Percentiles rank a stretch among this genome's conserved stretches.
Evolutionary conservation across 371 early-diverging fungal species (phyloP).

Genomic region (Circinella umbellata): DNA sequence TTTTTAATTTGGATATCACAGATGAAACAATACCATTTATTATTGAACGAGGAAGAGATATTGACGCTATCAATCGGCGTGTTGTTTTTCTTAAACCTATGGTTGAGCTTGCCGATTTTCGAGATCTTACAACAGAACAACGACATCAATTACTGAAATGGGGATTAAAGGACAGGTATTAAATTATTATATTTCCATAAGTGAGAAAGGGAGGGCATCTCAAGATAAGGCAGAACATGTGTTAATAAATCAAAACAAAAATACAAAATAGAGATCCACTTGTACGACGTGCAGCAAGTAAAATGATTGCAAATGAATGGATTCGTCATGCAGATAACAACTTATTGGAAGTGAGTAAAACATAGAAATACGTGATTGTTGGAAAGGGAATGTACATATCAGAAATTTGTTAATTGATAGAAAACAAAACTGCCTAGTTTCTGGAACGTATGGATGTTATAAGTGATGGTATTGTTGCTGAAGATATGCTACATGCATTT

Average conservation of each 20-base stretch:
- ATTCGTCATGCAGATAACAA: slow-evolving; percentile 76
- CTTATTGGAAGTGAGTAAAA: slow-evolving; percentile 53
- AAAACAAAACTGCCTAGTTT: slow-evolving; percentile 36
- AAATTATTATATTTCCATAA: neutral
- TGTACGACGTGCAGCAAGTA: slow-evolving; percentile 76
- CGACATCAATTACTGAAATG: slow-evolving; percentile 73
- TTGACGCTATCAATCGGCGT: slow-evolving; percentile 69
- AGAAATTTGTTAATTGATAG: too few relatives aligned
- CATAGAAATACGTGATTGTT: too few relatives aligned
- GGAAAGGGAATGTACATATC: too few relatives aligned
- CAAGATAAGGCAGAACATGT: neutral
- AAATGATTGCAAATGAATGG: slow-evolving; percentile 80
- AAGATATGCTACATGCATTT: slow-evolving; percentile 69
- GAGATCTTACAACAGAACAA: slow-evolving; percentile 67
- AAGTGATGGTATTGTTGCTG: slow-evolving; percentile 64
- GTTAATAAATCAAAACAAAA: neutral
- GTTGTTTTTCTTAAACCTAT: slow-evolving; percentile 72
- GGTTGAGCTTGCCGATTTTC: slow-evolving; percentile 72
- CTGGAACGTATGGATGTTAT: slow-evolving; percentile 84
- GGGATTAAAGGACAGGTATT: slow-evolving; percentile 76
- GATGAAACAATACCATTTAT: slow-evolving; percentile 69
- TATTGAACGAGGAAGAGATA: slow-evolving; percentile 79
- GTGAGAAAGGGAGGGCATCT: too few relatives aligned
- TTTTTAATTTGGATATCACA: slow-evolving; percentile 75
- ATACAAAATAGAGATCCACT: slow-evolving; percentile 56